Evolutionary conservation across 73 alveolate species (phyloP), one percentile per base, ranked within the genome.

Genomic region (Durusdinium trenchii): DNA sequence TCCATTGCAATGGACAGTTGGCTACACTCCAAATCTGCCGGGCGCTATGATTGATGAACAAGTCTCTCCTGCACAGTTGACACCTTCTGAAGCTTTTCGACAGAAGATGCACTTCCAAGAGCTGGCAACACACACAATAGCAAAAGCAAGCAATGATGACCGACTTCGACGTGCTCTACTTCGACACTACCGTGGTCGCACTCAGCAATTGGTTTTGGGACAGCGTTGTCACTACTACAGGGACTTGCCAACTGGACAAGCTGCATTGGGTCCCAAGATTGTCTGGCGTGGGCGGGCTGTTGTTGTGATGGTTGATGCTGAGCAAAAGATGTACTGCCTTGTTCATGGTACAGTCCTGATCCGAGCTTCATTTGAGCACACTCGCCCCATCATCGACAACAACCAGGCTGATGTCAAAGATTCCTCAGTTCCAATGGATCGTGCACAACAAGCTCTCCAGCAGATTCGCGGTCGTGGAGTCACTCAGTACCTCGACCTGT

Each of bases 1-100:
- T 3, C 91, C 91, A 4, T 32, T 81, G 36, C 91, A 81, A 30
- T 81, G 91, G 91, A 81, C 91, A 26, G 91, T n/a, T n/a, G n/a
- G n/a, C n/a, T n/a, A n/a, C n/a, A n/a, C n/a, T n/a, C n/a, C n/a
- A n/a, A n/a, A n/a, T n/a, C n/a, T n/a, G n/a, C n/a, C n/a, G n/a
- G n/a, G 91, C 0, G n/a, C 35, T 0, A 6, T 81, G 91, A 81
- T 81, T 64, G 91, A 81, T 28, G 91, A 81, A 35, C 47, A 47
- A 48, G 10, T 48, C 71, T 48, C 46, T 32, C 91, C 91, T 0
- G 69, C 91, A 9, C 45, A 28, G 0, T 67, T 81, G 7, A 3
- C 30, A 9, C 91, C 90, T 46, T 28, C 91, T 5, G 91, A 48
- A 47, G 40, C 30, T 6, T 81, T 81, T 48, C 26, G 10, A 50